phyloP scores from a whole-genome alignment of 2,329 filamentous ascomycete genomes.

The Cladophialophora chaetospira region DNA sequence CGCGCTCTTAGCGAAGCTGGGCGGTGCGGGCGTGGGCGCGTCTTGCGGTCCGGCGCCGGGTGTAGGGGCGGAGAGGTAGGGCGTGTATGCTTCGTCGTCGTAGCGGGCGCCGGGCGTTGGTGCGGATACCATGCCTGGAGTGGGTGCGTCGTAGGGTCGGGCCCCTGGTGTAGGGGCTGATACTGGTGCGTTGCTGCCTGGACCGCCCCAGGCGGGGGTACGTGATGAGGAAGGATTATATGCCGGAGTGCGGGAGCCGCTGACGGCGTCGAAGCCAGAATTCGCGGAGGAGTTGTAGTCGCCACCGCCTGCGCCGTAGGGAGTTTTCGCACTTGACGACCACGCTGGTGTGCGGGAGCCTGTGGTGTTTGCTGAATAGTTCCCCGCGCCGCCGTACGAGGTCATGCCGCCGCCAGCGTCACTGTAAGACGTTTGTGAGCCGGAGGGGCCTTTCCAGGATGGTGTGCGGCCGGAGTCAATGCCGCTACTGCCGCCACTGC shows the following conservation, averaged over 20 bases:
- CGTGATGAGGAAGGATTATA: conserved; percentile 61
- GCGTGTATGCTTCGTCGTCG: conserved; percentile 50
- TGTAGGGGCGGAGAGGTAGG: conserved; percentile 47
- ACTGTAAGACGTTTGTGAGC: conserved; percentile 60
- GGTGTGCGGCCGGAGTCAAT: conserved; percentile 49
- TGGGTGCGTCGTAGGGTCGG: conserved; percentile 70
- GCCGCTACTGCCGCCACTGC: conserved; percentile 24
- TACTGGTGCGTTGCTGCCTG: conserved; percentile 27
- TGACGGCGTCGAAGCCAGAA: conserved; percentile 67
- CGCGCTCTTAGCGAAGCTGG: conserved; percentile 36
- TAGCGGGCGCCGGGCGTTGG: conserved; percentile 66
- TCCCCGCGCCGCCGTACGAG: conserved; percentile 67
- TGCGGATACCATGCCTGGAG: conserved; percentile 62
- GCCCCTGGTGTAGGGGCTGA: conserved; percentile 38
- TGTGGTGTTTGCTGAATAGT: conserved; percentile 21
- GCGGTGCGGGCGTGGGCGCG: conserved; percentile 52
- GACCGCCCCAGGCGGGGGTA: conserved; percentile 47
- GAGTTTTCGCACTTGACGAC: conserved; percentile 73
- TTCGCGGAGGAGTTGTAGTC: conserved; percentile 68
- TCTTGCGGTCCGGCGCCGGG: conserved; percentile 47
- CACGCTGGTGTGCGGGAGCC: conserved; percentile 74
- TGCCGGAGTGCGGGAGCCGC: conserved; percentile 75
- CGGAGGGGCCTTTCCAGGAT: conserved; percentile 60
- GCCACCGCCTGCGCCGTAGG: conserved; percentile 51
- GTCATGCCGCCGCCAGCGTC: conserved; percentile 60